Evolutionary conservation across 2,329 filamentous ascomycete genomes (phyloP).

Genomic region (Epichloe festucae): DNA sequence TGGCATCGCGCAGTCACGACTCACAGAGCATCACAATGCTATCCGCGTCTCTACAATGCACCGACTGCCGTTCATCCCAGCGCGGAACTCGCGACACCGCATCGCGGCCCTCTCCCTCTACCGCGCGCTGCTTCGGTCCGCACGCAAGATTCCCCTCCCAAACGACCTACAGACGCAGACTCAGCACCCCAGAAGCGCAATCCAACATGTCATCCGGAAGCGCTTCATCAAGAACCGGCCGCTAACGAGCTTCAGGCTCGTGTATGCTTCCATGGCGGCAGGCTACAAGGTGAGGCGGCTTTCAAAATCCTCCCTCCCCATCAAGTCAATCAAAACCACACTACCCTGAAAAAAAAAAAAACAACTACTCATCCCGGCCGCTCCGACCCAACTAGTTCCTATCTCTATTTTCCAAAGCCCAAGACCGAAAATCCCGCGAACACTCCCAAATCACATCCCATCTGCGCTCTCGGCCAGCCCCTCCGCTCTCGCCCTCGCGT

Average conservation of each 20-base stretch:
- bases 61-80: constrained; percentile 29
- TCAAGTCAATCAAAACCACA: too few species aligned
- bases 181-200: constrained; percentile 8
- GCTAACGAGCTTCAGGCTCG: constrained; percentile 44
- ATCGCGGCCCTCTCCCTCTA: constrained; percentile 55
- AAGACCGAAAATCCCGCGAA: constrained; percentile 24
- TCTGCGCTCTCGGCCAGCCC: constrained; percentile 20
- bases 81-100: constrained; percentile 39
- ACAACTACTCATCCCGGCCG: not conserved
- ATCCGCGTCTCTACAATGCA: constrained; percentile 10
- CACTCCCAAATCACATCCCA: constrained; percentile 28
- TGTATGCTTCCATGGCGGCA: constrained; percentile 48
- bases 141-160: constrained; percentile 38
- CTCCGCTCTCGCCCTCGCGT: constrained; percentile 7
- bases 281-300: constrained; percentile 48
- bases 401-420: constrained; percentile 25
- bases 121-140: constrained; percentile 52
- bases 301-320: too few species aligned
- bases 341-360: not conserved
- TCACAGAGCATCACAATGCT: not conserved
- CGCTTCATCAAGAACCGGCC: constrained; percentile 48
- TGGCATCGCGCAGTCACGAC: too few species aligned
- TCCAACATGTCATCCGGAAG: constrained; percentile 41
- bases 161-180: constrained; percentile 19
- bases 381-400: constrained; percentile 21